Evolutionary conservation across 2,329 filamentous ascomycete species (phyloP).

Genomic region (Cladosporium cucumerinum): DNA sequence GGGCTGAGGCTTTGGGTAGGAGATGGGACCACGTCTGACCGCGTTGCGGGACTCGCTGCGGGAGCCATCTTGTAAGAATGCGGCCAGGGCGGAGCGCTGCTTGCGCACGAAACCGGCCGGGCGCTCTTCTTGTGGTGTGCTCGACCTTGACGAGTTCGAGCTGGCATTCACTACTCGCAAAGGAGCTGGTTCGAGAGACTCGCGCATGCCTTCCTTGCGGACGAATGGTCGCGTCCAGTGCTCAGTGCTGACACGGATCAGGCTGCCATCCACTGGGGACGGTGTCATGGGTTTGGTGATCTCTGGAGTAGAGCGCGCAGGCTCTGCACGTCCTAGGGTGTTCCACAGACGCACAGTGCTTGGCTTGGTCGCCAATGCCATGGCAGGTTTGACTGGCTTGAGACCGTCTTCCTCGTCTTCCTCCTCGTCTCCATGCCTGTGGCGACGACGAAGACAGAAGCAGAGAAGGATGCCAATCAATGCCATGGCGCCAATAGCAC

Average conservation of each 20-base stretch:
- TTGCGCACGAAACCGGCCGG: constrained; percentile 25
- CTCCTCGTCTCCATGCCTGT: constrained; percentile 17
- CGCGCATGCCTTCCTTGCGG: constrained; percentile 31
- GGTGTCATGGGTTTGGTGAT: constrained; percentile 21
- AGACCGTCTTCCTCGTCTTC: constrained; percentile 16
- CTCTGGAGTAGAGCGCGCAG: constrained; percentile 18
- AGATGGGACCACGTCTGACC: constrained; percentile 2
- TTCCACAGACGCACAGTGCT: constrained; percentile 16
- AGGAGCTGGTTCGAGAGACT: constrained; percentile 27
- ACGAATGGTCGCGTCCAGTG: constrained; percentile 36
- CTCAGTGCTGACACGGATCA: constrained; percentile 33
- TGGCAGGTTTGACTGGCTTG: constrained; percentile 2
- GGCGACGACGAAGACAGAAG: constrained; percentile 26
- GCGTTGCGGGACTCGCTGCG: constrained; percentile 9
- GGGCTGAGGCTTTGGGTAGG: constrained; percentile 17
- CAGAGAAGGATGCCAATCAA: constrained; percentile 29
- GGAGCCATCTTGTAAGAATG: constrained; percentile 16
- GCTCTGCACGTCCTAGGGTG: not conserved
- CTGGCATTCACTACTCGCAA: constrained; percentile 34
- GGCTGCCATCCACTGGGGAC: constrained; percentile 31
- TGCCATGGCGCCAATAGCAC: constrained; percentile 31
- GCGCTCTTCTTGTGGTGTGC: constrained; percentile 22
- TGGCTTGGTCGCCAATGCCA: constrained; percentile 3
- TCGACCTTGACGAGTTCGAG: constrained; percentile 22
- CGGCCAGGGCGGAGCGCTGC: constrained; percentile 23